Conservation (phyloP, 768 basidiomycete genomes). For the Xerocomellus amylosporus region DNA sequence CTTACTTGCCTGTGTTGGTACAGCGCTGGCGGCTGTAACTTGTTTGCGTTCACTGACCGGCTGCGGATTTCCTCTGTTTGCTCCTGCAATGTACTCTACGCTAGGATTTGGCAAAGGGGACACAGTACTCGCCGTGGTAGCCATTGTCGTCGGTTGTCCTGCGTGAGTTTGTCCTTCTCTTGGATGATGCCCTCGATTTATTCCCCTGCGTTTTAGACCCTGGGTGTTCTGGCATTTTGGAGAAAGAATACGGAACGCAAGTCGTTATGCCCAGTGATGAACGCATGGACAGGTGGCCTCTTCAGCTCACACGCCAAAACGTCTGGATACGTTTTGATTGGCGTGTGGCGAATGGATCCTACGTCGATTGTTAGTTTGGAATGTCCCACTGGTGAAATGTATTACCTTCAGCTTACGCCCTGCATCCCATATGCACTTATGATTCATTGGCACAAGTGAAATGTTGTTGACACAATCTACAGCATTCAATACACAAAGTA, state of each 20-base stretch:
- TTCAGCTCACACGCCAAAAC: no score
- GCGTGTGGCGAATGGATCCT: background rate
- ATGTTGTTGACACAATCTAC: no score
- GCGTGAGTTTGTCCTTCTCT: constrained; percentile 25
- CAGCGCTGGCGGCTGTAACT: constrained; percentile 63
- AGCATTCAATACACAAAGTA: no score
- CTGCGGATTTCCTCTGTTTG: constrained; percentile 78
- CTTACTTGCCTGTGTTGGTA: constrained; percentile 1
- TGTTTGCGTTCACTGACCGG: constrained; percentile 65
- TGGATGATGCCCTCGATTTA: constrained; percentile 18
- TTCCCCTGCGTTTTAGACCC: constrained; percentile 38
- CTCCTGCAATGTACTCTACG: constrained; percentile 59
- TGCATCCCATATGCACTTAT: no score
- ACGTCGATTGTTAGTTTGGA: background rate
- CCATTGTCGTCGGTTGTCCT: constrained; percentile 62
- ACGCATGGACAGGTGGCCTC: background rate
- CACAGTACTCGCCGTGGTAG: constrained; percentile 57
- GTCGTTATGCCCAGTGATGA: constrained; percentile 36
- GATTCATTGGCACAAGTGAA: no score
- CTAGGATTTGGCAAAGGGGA: constrained; percentile 71
- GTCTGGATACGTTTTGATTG: background rate
- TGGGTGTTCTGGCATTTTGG: constrained; percentile 46
- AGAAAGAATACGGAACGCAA: constrained; percentile 49
- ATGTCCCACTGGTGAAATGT: background rate
- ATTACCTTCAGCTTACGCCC: no score